Percentiles rank a stretch among this genome's conserved stretches.
Evolutionary conservation across 768 basidiomycete species (phyloP).

Genomic region (Mycena belliarum): DNA sequence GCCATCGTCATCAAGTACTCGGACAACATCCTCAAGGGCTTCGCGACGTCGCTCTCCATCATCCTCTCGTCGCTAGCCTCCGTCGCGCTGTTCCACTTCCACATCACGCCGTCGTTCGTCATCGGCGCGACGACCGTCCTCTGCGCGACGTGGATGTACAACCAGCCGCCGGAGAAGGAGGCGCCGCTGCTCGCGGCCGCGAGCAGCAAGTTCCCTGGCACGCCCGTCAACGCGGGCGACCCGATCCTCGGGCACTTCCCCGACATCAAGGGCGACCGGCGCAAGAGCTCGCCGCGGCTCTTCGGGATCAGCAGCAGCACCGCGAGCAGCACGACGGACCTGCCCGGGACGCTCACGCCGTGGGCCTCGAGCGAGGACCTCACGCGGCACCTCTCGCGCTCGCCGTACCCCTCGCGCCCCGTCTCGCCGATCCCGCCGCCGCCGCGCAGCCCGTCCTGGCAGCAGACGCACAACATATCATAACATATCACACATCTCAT

Average conservation of each 20-base stretch:
- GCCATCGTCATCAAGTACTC: constrained; percentile 97
- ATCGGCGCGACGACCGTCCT: constrained; percentile 86
- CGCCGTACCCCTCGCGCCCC: constrained; percentile 40
- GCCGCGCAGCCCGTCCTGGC: constrained; percentile 26
- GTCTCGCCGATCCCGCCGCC: constrained; percentile 37
- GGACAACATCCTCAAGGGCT: constrained; percentile 96
- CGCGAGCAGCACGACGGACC: constrained; percentile 30
- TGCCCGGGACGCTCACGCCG: constrained; percentile 34
- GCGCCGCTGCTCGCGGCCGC: constrained; percentile 25
- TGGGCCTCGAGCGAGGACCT: constrained; percentile 33
- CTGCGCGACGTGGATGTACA: constrained; percentile 92
- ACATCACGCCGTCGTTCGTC: constrained; percentile 84
- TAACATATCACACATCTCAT: too few species aligned
- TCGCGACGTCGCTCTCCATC: constrained; percentile 93
- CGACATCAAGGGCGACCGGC: constrained; percentile 34
- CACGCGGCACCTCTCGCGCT: constrained; percentile 38
- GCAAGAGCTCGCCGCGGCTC: constrained; percentile 31
- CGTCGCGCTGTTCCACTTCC: constrained; percentile 88
- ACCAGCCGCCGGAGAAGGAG: constrained; percentile 56
- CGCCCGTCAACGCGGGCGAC: constrained; percentile 47
- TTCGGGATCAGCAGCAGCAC: constrained; percentile 52
- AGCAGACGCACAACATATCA: too few species aligned
- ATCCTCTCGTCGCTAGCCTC: constrained; percentile 93
- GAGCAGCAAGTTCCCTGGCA: constrained; percentile 31
- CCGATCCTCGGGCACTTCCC: constrained; percentile 64